Evolutionary conservation across 2,329 filamentous ascomycete species (phyloP).

Genomic region (Botrytis elliptica): DNA sequence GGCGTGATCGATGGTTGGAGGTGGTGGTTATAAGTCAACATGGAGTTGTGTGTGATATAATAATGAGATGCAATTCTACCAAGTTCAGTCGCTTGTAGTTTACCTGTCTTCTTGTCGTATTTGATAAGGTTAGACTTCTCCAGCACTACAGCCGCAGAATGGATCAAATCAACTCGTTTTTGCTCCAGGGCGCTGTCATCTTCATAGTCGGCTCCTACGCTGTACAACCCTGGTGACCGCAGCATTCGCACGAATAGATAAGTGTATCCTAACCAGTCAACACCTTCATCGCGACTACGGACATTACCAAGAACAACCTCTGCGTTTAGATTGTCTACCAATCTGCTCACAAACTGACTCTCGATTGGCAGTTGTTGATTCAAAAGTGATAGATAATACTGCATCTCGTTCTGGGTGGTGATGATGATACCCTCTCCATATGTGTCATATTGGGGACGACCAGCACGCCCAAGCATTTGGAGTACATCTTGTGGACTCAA

Average conservation of each 20-base stretch:
- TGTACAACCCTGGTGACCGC: constrained; percentile 89
- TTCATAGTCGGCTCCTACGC: constrained; percentile 93
- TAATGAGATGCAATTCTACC: constrained; percentile 97
- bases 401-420: constrained; percentile 89
- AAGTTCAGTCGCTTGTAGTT: constrained; percentile 86
- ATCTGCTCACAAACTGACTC: constrained; percentile 87
- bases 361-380: constrained; percentile 98
- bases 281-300: constrained; percentile 85
- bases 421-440: constrained; percentile 99
- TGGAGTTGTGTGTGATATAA: constrained; percentile 94
- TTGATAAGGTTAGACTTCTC: constrained; percentile 88
- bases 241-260: constrained; percentile 98
- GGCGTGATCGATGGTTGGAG: constrained; percentile 90
- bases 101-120: constrained; percentile 91
- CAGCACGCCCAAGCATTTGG: constrained; percentile 97
- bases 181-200: constrained; percentile 90
- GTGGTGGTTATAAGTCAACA: constrained; percentile 95
- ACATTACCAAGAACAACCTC: constrained; percentile 95
- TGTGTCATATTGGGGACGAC: constrained; percentile 93
- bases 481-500: constrained; percentile 95
- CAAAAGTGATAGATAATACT: constrained; percentile 93
- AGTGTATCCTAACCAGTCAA: constrained; percentile 98
- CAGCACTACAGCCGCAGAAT: constrained; percentile 84
- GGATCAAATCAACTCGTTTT: constrained; percentile 94
- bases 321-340: constrained; percentile 95